Conservation (phyloP, 352 stramenopile genomes). For the Globisporangium polare region DNA sequence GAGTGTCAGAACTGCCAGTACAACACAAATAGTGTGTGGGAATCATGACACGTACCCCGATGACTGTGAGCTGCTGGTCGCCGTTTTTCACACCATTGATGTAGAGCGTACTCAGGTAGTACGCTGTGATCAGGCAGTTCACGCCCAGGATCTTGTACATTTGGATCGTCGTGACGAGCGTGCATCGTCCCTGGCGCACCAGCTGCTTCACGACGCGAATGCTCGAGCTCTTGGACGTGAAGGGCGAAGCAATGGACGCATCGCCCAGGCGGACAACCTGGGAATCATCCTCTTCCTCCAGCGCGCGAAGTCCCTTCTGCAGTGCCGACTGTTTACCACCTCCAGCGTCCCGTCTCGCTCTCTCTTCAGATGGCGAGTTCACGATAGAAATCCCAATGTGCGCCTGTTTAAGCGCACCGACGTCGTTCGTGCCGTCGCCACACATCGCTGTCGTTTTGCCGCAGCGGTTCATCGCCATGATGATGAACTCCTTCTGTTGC, state of each 20-base stretch:
- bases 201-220: constrained; percentile 85
- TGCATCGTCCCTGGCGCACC: constrained; percentile 93
- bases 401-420: constrained; percentile 87
- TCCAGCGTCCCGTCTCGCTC: neutral
- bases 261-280: constrained; percentile 93
- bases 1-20: neutral
- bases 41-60: constrained; percentile 26
- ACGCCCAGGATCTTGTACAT: constrained; percentile 94
- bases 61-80: constrained; percentile 83
- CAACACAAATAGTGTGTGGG: too few relatives aligned
- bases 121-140: constrained; percentile 93
- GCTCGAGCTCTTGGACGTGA: constrained; percentile 91
- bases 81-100: constrained; percentile 94
- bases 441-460: constrained; percentile 92
- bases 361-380: constrained; percentile 26
- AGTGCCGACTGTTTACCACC: constrained; percentile 1
- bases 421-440: constrained; percentile 96
- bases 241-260: constrained; percentile 95
- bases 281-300: constrained; percentile 28
- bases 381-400: constrained; percentile 95
- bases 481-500: constrained; percentile 90
- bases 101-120: constrained; percentile 92
- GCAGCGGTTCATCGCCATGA: constrained; percentile 86
- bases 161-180: constrained; percentile 95
- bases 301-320: constrained; percentile 13